These are phyloP conservation scores for Zymoseptoria passerinii DNA, from an alignment of 2,329 filamentous ascomycete species.

Conservation along the genomic window DNA sequence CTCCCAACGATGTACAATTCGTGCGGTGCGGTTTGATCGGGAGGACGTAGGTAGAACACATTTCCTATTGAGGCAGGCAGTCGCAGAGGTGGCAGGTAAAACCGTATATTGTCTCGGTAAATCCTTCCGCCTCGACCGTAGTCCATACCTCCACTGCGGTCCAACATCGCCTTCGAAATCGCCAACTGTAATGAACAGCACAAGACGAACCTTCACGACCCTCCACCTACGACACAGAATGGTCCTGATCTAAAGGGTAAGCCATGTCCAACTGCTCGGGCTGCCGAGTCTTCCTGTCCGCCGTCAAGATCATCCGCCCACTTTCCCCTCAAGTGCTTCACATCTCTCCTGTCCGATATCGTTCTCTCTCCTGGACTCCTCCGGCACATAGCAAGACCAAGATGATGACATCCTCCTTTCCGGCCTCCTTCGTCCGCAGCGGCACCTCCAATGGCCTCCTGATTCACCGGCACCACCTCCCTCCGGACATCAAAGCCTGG, in stretches of 20 bases:
- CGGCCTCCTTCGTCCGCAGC: slow-evolving; percentile 56
- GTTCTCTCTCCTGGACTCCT: slow-evolving; percentile 14
- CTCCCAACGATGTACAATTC: too few species aligned
- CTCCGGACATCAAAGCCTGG: slow-evolving; percentile 40
- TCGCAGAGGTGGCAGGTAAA: background rate
- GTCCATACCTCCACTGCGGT: background rate
- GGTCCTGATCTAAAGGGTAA: background rate
- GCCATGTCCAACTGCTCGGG: background rate
- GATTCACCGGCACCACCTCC: slow-evolving; percentile 47
- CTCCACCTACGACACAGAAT: background rate
- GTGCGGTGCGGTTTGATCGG: too few species aligned
- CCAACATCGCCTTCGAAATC: background rate
- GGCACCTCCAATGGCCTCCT: slow-evolving; percentile 63
- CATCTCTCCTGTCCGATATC: background rate
- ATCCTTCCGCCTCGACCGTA: background rate
- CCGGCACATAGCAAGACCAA: slow-evolving; percentile 27
- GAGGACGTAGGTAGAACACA: background rate
- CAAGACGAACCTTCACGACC: too few species aligned
- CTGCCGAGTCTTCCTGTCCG: background rate
- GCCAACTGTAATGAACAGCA: background rate
- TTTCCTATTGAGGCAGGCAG: background rate
- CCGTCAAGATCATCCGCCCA: background rate
- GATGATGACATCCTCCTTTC: slow-evolving; percentile 24
- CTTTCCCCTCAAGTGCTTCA: background rate
- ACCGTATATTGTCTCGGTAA: too few species aligned